Conservation (phyloP, 768 basidiomycete species). For the Ramaria rubella region DNA sequence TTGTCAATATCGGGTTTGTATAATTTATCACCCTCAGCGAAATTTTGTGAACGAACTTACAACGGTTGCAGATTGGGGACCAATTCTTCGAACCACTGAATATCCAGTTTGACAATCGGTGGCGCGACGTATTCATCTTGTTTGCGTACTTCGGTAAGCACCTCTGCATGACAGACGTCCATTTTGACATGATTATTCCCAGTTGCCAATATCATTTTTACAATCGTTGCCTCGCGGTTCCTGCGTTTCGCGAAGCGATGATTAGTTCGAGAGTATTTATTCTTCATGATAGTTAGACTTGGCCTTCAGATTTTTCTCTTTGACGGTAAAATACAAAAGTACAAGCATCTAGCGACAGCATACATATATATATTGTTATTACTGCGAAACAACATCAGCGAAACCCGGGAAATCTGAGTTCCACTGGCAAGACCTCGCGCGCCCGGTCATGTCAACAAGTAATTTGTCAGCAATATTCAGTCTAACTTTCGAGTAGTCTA, state of each 20-base stretch:
- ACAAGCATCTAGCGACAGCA: too few relatives aligned
- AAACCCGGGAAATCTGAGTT: too few relatives aligned
- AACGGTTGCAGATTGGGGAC: conserved; percentile 43
- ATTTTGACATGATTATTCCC: neutral
- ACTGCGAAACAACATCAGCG: too few relatives aligned
- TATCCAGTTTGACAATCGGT: conserved; percentile 52
- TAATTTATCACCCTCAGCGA: too few relatives aligned
- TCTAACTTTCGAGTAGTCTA: too few relatives aligned
- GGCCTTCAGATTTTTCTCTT: too few relatives aligned
- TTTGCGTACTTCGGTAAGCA: conserved; percentile 53
- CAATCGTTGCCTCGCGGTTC: conserved; percentile 58
- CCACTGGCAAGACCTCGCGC: too few relatives aligned
- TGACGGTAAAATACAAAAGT: too few relatives aligned
- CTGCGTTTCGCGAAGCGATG: conserved; percentile 65
- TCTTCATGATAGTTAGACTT: neutral
- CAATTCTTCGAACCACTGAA: conserved; percentile 65
- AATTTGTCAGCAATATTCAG: too few relatives aligned
- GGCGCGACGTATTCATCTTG: conserved; percentile 64
- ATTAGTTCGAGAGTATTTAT: neutral
- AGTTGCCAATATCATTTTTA: conserved; percentile 63
- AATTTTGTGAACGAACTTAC: neutral
- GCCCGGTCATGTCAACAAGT: too few relatives aligned
- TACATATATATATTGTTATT: too few relatives aligned
- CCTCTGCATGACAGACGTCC: neutral
- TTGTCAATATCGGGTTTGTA: conserved; percentile 51